Conservation (phyloP, 768 basidiomycete genomes). For the Myochromella boudieri region DNA sequence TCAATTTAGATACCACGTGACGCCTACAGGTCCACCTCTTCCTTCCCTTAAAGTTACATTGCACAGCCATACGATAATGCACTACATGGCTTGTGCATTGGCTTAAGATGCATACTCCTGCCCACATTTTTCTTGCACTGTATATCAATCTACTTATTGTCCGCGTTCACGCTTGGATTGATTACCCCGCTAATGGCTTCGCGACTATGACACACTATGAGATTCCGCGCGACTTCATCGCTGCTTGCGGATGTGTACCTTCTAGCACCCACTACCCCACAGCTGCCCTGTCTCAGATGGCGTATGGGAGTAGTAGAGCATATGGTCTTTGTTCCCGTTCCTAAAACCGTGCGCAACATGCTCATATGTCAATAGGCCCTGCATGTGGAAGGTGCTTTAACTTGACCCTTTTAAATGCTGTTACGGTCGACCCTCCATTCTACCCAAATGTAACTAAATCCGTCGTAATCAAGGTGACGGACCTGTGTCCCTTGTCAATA, state of each 20-base stretch:
- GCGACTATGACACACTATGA: conserved; percentile 84
- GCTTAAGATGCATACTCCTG: conserved; percentile 6
- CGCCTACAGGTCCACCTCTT: not conserved
- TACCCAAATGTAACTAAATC: conserved; percentile 59
- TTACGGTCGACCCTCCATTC: conserved; percentile 66
- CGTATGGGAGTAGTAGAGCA: conserved; percentile 70
- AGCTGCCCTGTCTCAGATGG: conserved; percentile 77
- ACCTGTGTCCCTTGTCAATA: conserved; percentile 67
- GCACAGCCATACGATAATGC: not conserved
- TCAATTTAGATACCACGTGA: not conserved
- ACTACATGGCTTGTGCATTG: not conserved
- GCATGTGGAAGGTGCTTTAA: conserved; percentile 80
- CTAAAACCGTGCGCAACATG: conserved; percentile 1
- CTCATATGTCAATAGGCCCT: conserved; percentile 45
- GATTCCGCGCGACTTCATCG: conserved; percentile 54
- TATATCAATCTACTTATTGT: conserved; percentile 6
- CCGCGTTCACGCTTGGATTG: conserved; percentile 48
- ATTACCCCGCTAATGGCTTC: conserved; percentile 58
- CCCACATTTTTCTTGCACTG: conserved; percentile 9
- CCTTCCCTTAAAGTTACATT: not conserved
- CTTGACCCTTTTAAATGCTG: conserved; percentile 69
- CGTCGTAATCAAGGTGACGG: conserved; percentile 76
- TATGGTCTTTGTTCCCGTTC: conserved; percentile 42
- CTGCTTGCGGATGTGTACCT: conserved; percentile 75
- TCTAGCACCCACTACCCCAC: conserved; percentile 73